Base-by-base conservation (phyloP, 805 yeast genomes). In the Saccharomycopsis capsularis region DNA sequence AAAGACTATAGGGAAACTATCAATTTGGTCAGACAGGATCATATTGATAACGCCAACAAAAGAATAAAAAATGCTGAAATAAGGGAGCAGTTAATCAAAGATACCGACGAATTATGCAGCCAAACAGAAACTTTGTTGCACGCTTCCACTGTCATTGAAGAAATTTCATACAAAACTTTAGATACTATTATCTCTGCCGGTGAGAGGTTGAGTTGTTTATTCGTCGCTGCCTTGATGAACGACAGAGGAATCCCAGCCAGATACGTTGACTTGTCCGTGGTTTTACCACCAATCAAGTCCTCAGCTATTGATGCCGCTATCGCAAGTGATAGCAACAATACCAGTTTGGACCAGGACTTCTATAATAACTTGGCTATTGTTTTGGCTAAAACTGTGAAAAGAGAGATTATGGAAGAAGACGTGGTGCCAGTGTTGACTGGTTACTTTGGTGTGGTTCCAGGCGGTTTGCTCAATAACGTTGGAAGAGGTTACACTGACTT, bases 401-500 rank as follows among this genome's bases (percentile, higher is more conserved):
- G 68, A 16, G 59, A 60, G 15, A 55, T 68, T 32, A 55, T 56
- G 24, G 58, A 53, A 3, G 60, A 61, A 15, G 68, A 65, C 21
- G 63, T 75, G 15, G 82, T 90, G 21, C 99, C 99, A 1, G 96
- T 93, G 1, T 73, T 93, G 50, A 93, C 99, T 27, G 99, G 99
- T 2, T 93, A 87, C 65, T 93, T 93, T 59, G 99, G 99, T 24
- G 72, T 79, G 34, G 85, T 93, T n/a, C 98, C 97, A 30, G 97
- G 96, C 56, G 98, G 99, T 15, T 70, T 93, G 49, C 70, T 93
- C 56, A 84, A 84, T 59, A 87, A 95, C 46, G 95, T 93, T 49
- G 99, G 99, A 40, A 81, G 99, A 62, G 99, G 99, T 35, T 93
- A 93, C 67, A 93, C 99, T 7, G 99, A 93, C 65, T 71, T 93